Evolutionary conservation across 768 basidiomycete genomes (phyloP).

Genomic region (Trametes maxima): DNA sequence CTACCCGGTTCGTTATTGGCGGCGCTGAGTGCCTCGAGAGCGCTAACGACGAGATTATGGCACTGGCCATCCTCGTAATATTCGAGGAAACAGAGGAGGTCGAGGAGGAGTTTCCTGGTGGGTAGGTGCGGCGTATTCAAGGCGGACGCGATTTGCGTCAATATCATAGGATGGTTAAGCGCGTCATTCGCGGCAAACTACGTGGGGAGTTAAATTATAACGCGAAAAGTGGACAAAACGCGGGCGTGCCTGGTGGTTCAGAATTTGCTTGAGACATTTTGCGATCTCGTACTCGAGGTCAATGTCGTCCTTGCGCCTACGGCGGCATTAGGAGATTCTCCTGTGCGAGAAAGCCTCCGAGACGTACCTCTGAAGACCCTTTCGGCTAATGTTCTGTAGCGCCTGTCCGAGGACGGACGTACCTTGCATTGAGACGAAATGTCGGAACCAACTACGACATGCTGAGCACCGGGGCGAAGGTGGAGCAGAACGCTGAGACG

Average conservation of each 20-base stretch:
- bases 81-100: slow-evolving; percentile 75
- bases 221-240: not conserved
- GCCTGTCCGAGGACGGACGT: slow-evolving; percentile 82
- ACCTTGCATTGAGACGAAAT: slow-evolving; percentile 78
- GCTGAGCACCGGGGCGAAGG: not conserved
- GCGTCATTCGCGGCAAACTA: slow-evolving; percentile 75
- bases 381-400: slow-evolving; percentile 74
- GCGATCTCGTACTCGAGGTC: slow-evolving; percentile 84
- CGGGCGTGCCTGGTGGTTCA: slow-evolving; percentile 61
- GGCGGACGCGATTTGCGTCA: slow-evolving; percentile 79
- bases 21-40: slow-evolving; percentile 71
- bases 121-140: slow-evolving; percentile 80
- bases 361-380: slow-evolving; percentile 60
- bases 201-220: slow-evolving; percentile 22
- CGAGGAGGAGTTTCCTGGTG: slow-evolving; percentile 76
- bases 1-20: slow-evolving; percentile 59
- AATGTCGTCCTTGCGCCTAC: slow-evolving; percentile 64
- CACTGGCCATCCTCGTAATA: slow-evolving; percentile 65
- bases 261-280: slow-evolving; percentile 82
- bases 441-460: slow-evolving; percentile 69
- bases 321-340: not conserved
- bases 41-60: slow-evolving; percentile 69
- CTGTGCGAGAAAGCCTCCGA: not conserved
- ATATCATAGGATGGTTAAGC: slow-evolving; percentile 68
- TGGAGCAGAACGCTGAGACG: slow-evolving; percentile 17